Conservation (phyloP, 768 basidiomycete genomes). For the Podaxis rugospora region DNA sequence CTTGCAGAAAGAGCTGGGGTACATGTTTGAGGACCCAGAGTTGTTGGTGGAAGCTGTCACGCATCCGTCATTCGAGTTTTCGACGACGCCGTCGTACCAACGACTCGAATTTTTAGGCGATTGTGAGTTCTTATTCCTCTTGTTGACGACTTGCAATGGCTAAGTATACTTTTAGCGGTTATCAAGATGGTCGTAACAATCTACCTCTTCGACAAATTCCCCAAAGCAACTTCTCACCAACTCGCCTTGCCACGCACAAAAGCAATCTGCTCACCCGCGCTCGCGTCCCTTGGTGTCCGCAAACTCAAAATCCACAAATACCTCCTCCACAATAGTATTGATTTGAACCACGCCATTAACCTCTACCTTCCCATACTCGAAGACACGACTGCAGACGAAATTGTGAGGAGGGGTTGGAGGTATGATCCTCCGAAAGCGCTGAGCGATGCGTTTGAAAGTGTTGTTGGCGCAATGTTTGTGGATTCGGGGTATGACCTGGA, state of each 20-base stretch:
- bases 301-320: conserved; percentile 64
- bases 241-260: conserved; percentile 67
- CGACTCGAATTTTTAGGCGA: conserved; percentile 89
- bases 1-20: conserved; percentile 65
- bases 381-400: conserved; percentile 50
- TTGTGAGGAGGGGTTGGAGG: conserved; percentile 70
- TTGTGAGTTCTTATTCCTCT: conserved; percentile 42
- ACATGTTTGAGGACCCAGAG: conserved; percentile 59
- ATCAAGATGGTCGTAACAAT: conserved; percentile 69
- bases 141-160: background rate
- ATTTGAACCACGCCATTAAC: conserved; percentile 61
- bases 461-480: conserved; percentile 79
- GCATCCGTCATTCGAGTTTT: conserved; percentile 68
- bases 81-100: conserved; percentile 65
- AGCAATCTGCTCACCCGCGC: conserved; percentile 68
- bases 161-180: conserved; percentile 42
- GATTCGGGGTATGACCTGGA: conserved; percentile 78
- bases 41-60: conserved; percentile 78
- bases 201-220: conserved; percentile 67
- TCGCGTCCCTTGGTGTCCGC: conserved; percentile 66
- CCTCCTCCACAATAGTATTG: conserved; percentile 64
- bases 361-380: conserved; percentile 58
- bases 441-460: conserved; percentile 81
- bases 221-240: conserved; percentile 69
- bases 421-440: conserved; percentile 84